Conservation (phyloP, 768 basidiomycete genomes). For the Rickenella mellea region DNA sequence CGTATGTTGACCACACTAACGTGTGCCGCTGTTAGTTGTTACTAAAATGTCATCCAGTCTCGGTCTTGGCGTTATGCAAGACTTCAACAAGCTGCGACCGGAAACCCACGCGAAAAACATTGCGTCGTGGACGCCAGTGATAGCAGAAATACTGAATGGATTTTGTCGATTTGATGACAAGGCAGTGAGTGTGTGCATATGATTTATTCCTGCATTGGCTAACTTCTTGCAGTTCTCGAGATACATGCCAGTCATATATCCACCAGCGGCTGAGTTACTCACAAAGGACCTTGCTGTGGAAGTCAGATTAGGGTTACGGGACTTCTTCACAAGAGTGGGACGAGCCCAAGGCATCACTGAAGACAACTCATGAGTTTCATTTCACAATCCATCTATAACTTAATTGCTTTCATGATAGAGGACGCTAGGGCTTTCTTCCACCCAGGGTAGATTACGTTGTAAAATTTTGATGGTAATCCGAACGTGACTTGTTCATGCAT, state of each 20-base stretch:
- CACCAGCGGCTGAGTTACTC: constrained; percentile 77
- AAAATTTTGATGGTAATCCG: too few relatives aligned
- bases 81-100: constrained; percentile 81
- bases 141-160: constrained; percentile 88
- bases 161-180: constrained; percentile 86
- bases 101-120: constrained; percentile 96
- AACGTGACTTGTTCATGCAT: too few relatives aligned
- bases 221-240: constrained; percentile 58
- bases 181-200: constrained; percentile 49
- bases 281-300: constrained; percentile 76
- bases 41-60: constrained; percentile 40
- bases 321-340: constrained; percentile 76
- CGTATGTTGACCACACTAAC: constrained; percentile 35
- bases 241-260: constrained; percentile 87
- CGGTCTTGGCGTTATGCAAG: constrained; percentile 77
- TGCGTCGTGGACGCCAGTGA: constrained; percentile 96
- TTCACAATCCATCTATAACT: too few relatives aligned
- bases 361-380: constrained; percentile 32
- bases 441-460: not conserved
- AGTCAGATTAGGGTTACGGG: constrained; percentile 69
- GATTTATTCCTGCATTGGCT: constrained; percentile 2
- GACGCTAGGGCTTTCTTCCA: not conserved
- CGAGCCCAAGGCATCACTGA: constrained; percentile 64
- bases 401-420: too few relatives aligned
- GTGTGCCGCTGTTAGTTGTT: constrained; percentile 1